These are phyloP conservation scores for Psilocybe cubensis DNA, from an alignment of 768 basidiomycete species.

Conservation along the genomic window DNA sequence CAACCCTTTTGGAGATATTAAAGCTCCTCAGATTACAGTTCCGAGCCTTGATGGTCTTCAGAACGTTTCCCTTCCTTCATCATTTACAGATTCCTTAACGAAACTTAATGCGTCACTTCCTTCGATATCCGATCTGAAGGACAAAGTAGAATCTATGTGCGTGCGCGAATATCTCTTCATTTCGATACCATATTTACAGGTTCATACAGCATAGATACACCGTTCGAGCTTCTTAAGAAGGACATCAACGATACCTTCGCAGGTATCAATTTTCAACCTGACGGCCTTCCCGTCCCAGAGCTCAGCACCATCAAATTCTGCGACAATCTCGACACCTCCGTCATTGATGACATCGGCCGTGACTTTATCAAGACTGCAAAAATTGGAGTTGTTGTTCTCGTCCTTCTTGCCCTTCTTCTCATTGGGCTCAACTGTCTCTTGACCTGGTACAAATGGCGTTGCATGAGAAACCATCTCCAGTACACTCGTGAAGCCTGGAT, in stretches of 20 bases:
- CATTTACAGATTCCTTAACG: slow-evolving; percentile 73
- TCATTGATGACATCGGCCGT: slow-evolving; percentile 83
- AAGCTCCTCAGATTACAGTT: slow-evolving; percentile 71
- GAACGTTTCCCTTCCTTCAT: slow-evolving; percentile 80
- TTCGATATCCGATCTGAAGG: slow-evolving; percentile 73
- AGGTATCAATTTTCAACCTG: slow-evolving; percentile 71
- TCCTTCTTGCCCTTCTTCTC: slow-evolving; percentile 72
- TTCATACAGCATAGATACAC: slow-evolving; percentile 67
- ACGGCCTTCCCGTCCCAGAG: slow-evolving; percentile 76
- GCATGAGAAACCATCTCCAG: slow-evolving; percentile 64
- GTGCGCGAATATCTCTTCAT: slow-evolving; percentile 29
- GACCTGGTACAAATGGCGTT: slow-evolving; percentile 90
- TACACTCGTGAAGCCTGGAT: slow-evolving; percentile 78
- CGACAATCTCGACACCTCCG: slow-evolving; percentile 73
- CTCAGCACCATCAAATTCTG: slow-evolving; percentile 78
- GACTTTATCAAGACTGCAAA: slow-evolving; percentile 82
- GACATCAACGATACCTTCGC: slow-evolving; percentile 89
- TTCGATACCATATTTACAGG: slow-evolving; percentile 2
- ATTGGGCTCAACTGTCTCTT: slow-evolving; percentile 74
- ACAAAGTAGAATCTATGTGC: slow-evolving; percentile 68
- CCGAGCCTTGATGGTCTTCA: slow-evolving; percentile 75
- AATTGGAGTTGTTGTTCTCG: slow-evolving; percentile 77
- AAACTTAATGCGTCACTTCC: slow-evolving; percentile 83
- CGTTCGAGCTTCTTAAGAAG: slow-evolving; percentile 85
- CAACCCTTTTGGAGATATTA: slow-evolving; percentile 73